A percentile compares a stretch with the other conserved stretches of the same genome.
Conservation (phyloP, 495 filamentous ascomycete genomes). For the Neurospora sp. region DNA sequence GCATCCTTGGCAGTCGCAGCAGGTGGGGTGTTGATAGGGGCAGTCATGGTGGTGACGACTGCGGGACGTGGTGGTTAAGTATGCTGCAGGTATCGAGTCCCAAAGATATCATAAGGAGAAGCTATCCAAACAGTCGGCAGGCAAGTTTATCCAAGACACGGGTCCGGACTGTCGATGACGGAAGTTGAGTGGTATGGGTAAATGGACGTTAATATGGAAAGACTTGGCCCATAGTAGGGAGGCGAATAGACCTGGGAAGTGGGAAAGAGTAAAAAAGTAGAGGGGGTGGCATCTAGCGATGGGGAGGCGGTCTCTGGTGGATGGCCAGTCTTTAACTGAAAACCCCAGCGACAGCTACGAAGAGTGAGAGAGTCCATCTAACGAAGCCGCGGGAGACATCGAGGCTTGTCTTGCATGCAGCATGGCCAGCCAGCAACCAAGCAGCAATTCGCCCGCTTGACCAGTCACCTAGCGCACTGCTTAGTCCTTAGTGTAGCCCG, state of each 20-base stretch:
- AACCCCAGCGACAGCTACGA: not conserved
- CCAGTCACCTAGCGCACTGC: slow-evolving; percentile 2
- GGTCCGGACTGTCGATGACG: slow-evolving; percentile 24
- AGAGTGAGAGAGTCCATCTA: not conserved
- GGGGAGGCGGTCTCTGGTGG: not conserved
- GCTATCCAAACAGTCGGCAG: slow-evolving; percentile 17
- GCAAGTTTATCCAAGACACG: slow-evolving; percentile 26
- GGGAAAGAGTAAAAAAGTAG: slow-evolving; percentile 3
- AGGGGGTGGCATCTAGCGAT: slow-evolving; percentile 4
- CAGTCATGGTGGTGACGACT: slow-evolving; percentile 29
- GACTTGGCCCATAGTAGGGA: slow-evolving; percentile 21
- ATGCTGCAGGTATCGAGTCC: slow-evolving; percentile 5
- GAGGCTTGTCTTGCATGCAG: not conserved
- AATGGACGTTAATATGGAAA: slow-evolving; percentile 37
- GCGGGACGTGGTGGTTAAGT: slow-evolving; percentile 4
- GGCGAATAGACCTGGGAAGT: slow-evolving; percentile 11
- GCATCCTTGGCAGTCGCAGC: slow-evolving; percentile 30
- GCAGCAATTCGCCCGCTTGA: not conserved
- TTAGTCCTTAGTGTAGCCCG: slow-evolving; percentile 9
- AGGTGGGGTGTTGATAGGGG: slow-evolving; percentile 31
- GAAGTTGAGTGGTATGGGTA: slow-evolving; percentile 34
- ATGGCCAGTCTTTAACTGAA: slow-evolving; percentile 8
- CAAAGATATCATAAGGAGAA: slow-evolving; percentile 18
- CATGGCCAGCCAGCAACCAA: not conserved
- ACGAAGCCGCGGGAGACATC: not conserved